These are phyloP conservation scores for Leptographium flavum DNA, from an alignment of 2,329 filamentous ascomycete species.

Conservation along the genomic window DNA sequence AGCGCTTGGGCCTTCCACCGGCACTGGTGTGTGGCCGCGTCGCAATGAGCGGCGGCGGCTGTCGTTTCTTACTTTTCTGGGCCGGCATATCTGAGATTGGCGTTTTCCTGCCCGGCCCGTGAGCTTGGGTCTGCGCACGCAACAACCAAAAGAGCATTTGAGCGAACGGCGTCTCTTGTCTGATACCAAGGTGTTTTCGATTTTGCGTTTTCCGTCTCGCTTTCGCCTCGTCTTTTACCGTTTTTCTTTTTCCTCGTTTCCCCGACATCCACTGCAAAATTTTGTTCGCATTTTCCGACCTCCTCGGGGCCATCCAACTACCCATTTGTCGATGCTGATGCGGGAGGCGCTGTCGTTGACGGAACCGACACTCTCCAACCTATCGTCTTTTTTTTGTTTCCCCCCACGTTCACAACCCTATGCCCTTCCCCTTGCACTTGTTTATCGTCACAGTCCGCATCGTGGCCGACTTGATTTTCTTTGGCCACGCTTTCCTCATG, in stretches of 20 bases:
- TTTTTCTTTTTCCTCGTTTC: background rate
- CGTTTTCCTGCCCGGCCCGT: background rate
- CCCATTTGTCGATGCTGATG: no score
- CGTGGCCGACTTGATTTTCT: background rate
- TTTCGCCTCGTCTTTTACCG: background rate
- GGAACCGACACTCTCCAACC: no score
- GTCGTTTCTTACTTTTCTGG: no score
- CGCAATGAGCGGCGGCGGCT: slow-evolving; percentile 25
- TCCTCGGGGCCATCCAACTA: slow-evolving; percentile 8
- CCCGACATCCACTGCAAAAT: slow-evolving; percentile 1
- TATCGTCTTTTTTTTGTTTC: background rate
- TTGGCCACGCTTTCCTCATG: background rate
- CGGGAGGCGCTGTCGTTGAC: no score
- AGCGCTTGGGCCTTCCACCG: slow-evolving; percentile 96
- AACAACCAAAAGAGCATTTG: slow-evolving; percentile 1
- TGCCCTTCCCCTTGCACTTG: background rate
- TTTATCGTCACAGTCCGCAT: background rate
- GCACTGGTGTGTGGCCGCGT: slow-evolving; percentile 85
- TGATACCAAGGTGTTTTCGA: slow-evolving; percentile 10
- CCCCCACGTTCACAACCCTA: background rate
- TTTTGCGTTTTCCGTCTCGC: background rate
- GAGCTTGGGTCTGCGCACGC: background rate
- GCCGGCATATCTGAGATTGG: no score
- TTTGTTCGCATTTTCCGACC: slow-evolving; percentile 1
- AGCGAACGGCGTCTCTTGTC: slow-evolving; percentile 8